Conservation (phyloP, 1,284 basidiomycete species). For the Boletus albobrunnescens region DNA sequence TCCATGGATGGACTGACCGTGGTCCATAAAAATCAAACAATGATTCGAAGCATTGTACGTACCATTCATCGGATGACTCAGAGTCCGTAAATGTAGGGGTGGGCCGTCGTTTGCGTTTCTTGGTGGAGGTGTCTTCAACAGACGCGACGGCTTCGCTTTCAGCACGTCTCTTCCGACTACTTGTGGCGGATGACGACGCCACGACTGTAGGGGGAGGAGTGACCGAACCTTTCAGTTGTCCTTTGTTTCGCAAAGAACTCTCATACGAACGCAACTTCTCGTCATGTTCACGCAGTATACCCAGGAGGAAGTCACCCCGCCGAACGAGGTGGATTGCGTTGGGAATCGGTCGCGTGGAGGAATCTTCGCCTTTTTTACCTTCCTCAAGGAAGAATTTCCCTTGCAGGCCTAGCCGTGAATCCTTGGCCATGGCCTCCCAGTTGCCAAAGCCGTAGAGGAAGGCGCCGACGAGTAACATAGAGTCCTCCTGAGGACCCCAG, state of each 20-base stretch:
- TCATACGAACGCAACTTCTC: constrained; percentile 87
- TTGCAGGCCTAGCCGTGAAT: constrained; percentile 76
- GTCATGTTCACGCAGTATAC: constrained; percentile 87
- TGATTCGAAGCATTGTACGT: constrained; percentile 29
- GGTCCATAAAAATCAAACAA: constrained; percentile 1
- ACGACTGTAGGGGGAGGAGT: constrained; percentile 66
- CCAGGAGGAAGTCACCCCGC: constrained; percentile 90
- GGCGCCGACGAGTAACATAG: constrained; percentile 91
- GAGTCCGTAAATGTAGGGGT: constrained; percentile 92
- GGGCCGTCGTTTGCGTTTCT: constrained; percentile 80
- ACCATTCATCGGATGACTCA: constrained; percentile 85
- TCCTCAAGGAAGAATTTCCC: constrained; percentile 98
- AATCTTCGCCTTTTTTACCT: constrained; percentile 84
- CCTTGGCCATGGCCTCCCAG: constrained; percentile 95
- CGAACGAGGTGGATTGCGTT: constrained; percentile 97
- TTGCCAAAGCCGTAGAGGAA: constrained; percentile 93
- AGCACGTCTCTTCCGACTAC: constrained; percentile 63
- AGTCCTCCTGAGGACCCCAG: constrained; percentile 92
- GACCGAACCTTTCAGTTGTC: constrained; percentile 59
- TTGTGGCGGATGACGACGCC: constrained; percentile 62
- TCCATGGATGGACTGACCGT: constrained; percentile 86
- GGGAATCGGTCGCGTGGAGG: constrained; percentile 80
- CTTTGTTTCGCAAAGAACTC: constrained; percentile 62
- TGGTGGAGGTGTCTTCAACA: constrained; percentile 62
- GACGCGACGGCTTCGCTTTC: constrained; percentile 80